These are phyloP conservation scores for Globisporangium parvum DNA, from an alignment of 352 stramenopile species.

Conservation along the genomic window DNA sequence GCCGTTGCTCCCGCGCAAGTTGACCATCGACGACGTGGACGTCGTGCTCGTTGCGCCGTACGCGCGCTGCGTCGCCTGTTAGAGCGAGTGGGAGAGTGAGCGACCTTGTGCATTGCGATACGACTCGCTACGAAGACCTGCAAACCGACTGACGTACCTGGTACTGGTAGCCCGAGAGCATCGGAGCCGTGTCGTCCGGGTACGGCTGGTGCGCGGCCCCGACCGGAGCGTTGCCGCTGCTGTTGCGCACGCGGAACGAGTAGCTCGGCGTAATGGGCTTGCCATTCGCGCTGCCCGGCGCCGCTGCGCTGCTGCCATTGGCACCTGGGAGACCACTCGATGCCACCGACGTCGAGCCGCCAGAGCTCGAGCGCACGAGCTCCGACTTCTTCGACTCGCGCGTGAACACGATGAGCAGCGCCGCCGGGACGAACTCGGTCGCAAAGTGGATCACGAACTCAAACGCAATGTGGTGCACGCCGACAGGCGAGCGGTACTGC, in stretches of 20 bases:
- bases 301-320: conserved; percentile 20
- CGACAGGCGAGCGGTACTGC: conserved; percentile 52
- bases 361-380: conserved; percentile 20
- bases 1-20: conserved; percentile 39
- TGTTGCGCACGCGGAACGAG: conserved; percentile 27
- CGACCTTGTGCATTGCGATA: not conserved
- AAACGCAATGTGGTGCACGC: conserved; percentile 62
- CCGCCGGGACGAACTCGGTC: conserved; percentile 68
- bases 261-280: conserved; percentile 40
- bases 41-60: conserved; percentile 28
- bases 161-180: conserved; percentile 63
- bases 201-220: conserved; percentile 20
- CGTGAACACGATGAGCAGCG: conserved; percentile 64
- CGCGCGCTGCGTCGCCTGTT: conserved; percentile 31
- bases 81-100: not conserved
- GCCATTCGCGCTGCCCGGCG: conserved; percentile 13
- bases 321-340: conserved; percentile 1
- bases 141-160: no score
- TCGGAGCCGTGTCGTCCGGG: conserved; percentile 40
- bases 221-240: conserved; percentile 20
- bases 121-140: no score
- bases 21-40: conserved; percentile 22
- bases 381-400: conserved; percentile 23
- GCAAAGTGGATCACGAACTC: conserved; percentile 68
- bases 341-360: conserved; percentile 20